phyloP scores from a whole-genome alignment of 495 filamentous ascomycete species.

The Talaromyces nanjingensis region DNA sequence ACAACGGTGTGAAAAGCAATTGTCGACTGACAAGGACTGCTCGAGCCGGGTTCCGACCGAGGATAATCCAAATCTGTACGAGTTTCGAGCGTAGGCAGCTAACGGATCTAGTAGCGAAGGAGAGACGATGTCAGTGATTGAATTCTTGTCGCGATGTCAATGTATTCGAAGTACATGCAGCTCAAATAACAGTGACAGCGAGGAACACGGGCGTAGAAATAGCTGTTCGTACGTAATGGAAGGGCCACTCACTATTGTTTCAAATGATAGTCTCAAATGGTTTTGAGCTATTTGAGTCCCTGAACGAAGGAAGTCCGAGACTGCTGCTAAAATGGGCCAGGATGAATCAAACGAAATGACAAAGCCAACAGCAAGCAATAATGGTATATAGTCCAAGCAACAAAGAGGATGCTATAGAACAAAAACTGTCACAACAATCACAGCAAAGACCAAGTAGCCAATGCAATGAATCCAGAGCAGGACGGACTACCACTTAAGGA shows the following conservation, averaged over 20 bases:
- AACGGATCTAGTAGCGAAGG: not conserved
- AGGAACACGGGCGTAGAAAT: not conserved
- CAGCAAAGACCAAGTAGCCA: slow-evolving; percentile 14
- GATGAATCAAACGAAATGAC: slow-evolving; percentile 5
- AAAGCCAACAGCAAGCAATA: slow-evolving; percentile 8
- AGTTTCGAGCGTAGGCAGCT: not conserved
- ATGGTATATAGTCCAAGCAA: not conserved
- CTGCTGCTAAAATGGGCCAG: not conserved
- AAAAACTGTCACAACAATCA: slow-evolving; percentile 24
- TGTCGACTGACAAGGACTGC: not conserved
- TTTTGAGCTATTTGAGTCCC: not conserved
- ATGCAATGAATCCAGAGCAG: not conserved
- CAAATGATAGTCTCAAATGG: slow-evolving; percentile 1
- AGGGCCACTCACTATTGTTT: not conserved
- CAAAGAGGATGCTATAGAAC: slow-evolving; percentile 1
- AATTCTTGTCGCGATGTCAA: not conserved
- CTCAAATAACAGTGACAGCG: not conserved
- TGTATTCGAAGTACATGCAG: not conserved
- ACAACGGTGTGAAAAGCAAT: not conserved
- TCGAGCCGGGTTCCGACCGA: slow-evolving; percentile 2
- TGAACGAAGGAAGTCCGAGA: slow-evolving; percentile 3
- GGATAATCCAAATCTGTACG: not conserved
- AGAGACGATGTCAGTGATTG: not conserved
- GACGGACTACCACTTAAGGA: slow-evolving; percentile 9
- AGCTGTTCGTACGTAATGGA: not conserved